These are phyloP conservation scores for Vanderwaltozyma yarrowii DNA, from an alignment of 805 yeast species.

Conservation along the genomic window DNA sequence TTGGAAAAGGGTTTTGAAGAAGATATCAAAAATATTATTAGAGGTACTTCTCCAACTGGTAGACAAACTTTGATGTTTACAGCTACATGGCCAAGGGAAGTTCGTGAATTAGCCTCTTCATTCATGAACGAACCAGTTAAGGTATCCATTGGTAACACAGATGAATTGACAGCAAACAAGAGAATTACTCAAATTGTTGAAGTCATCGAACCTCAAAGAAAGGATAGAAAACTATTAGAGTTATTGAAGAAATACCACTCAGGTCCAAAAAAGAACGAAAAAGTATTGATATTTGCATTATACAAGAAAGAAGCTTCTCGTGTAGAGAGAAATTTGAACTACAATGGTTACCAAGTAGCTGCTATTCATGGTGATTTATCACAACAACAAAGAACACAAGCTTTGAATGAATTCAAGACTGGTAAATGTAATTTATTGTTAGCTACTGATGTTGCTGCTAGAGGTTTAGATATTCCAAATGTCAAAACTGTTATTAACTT, in stretches of 20 bases:
- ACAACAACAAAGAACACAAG: conserved; percentile 85
- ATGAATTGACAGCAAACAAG: conserved; percentile 89
- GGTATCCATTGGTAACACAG: conserved; percentile 88
- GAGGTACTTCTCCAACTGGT: conserved; percentile 37
- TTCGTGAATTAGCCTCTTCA: conserved; percentile 77
- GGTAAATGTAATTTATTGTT: conserved; percentile 69
- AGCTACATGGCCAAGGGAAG: conserved; percentile 99
- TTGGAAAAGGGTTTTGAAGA: conserved; percentile 97
- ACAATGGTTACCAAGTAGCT: conserved; percentile 71
- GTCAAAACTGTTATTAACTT: conserved; percentile 91
- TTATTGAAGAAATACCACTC: conserved; percentile 66
- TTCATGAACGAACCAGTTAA: conserved; percentile 83
- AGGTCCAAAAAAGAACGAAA: conserved; percentile 59
- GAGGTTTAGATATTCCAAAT: conserved; percentile 96
- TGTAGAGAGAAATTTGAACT: conserved; percentile 63
- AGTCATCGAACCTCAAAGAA: conserved; percentile 72
- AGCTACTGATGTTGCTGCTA: conserved; percentile 98
- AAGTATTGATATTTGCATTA: conserved; percentile 82
- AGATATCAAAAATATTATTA: conserved; percentile 79
- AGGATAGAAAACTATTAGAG: conserved; percentile 66
- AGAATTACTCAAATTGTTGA: conserved; percentile 90
- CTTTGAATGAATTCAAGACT: conserved; percentile 72
- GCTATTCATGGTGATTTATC: conserved; percentile 95
- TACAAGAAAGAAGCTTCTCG: conserved; percentile 96
- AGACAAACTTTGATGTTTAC: conserved; percentile 97